Base-by-base conservation (phyloP, 1,284 basidiomycete genomes). In the Marasmius fiardii region DNA sequence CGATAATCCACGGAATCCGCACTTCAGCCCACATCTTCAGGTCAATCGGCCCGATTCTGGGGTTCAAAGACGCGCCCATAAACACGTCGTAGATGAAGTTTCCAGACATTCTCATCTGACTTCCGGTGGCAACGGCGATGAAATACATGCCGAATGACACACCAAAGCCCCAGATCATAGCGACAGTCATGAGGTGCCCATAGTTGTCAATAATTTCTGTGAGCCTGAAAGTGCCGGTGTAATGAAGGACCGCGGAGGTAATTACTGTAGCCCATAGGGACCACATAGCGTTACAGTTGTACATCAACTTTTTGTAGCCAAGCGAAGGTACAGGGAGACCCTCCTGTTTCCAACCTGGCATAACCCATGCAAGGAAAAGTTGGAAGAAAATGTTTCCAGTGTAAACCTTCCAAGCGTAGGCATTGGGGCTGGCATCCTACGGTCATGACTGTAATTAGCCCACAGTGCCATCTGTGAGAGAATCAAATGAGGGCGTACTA, bases 11-110 rank as follows among this genome's bases (percentile, higher is more conserved):
- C 6, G 95, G 95, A 63, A 99, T 93, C 52, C 97, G 86, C 56
- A 99, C 96, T 72, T 99, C 96, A 24, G 93, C 93, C 86, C 95
- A 99, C 95, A 99, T 98, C 79, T 99, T 99, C 67, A 99, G 77
- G 74, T 98, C 96, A 63, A 99, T 83, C 34, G 81, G 79, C n/a
- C 95, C 94, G 61, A 99, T 82, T 57, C 96, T 86, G 12, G 97
- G 97, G 76, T 98, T 99, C 61, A 99, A 79, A 53, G 82, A 82
- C 37, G 95, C 94, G 48, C 97, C 97, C 95, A 98, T 98, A 75
- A 94, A 96, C 61, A 94, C 88, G 66, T 97, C 95, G 69, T 97
- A 99, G 62, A 95, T 81, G 72, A 92, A 85, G 75, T 87, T 96
- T 52, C 94, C 95, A 16, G 91, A 94, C 92, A 98, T 96, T 61